A percentile compares a stretch with the other conserved stretches of the same genome.
Conservation (phyloP, 306 rosid species). For the Bauhinia variegata region DNA sequence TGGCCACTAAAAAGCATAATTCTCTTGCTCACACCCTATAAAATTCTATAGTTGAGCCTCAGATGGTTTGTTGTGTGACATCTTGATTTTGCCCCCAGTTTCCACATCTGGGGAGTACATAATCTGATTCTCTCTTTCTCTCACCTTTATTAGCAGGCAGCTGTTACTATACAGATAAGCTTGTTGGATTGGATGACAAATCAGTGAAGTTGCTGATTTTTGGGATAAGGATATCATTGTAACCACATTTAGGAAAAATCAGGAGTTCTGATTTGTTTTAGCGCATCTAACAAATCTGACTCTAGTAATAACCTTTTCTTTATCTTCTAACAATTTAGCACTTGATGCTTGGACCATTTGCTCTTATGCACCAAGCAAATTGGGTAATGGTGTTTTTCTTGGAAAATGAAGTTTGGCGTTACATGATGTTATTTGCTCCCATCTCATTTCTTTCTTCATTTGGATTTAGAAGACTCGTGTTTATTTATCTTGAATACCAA, state of each 20-base stretch:
- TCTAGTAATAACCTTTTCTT: neutral
- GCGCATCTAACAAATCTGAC: slow-evolving; percentile 11
- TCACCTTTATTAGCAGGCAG: neutral
- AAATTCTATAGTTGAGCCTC: neutral
- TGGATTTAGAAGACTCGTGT: neutral
- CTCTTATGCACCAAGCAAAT: neutral
- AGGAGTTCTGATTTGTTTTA: neutral
- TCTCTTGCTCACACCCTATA: slow-evolving; percentile 4
- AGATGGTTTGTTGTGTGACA: neutral
- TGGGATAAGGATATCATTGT: neutral
- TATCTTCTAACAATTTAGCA: neutral
- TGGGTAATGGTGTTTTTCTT: neutral
- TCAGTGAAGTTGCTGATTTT: slow-evolving; percentile 14
- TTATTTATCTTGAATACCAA: slow-evolving; percentile 1
- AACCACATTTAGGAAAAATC: slow-evolving; percentile 4
- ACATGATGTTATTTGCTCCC: neutral
- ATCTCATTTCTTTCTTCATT: neutral
- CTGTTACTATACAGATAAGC: neutral
- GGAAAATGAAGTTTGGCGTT: neutral
- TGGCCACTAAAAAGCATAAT: neutral
- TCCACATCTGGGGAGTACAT: neutral
- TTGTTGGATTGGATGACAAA: neutral
- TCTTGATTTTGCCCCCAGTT: slow-evolving; percentile 8
- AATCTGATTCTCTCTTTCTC: neutral
- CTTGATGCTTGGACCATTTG: neutral